Percentiles rank a stretch among this genome's conserved stretches.
These are phyloP conservation scores for Hortiboletus campestris DNA, from an alignment of 768 basidiomycete genomes.

Conservation along the genomic window DNA sequence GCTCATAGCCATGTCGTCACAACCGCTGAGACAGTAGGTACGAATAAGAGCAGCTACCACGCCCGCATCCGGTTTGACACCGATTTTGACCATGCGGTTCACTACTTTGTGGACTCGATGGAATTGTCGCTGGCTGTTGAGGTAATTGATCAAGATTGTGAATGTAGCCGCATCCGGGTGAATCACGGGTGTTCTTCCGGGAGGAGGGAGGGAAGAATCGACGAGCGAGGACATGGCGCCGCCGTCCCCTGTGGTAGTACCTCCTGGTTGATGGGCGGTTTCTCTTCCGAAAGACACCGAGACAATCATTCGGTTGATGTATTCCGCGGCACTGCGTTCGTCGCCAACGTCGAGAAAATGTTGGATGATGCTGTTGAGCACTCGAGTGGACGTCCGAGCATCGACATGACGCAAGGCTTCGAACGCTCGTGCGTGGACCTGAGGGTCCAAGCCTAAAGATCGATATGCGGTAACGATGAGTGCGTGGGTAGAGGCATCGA, in stretches of 20 bases:
- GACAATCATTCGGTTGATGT: constrained; percentile 56
- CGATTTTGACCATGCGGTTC: constrained; percentile 43
- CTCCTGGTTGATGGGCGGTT: constrained; percentile 15
- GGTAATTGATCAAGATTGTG: constrained; percentile 58
- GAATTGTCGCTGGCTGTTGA: constrained; percentile 45
- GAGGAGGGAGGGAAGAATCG: not conserved
- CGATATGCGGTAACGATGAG: constrained; percentile 59
- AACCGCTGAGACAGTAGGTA: constrained; percentile 48
- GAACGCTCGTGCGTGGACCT: constrained; percentile 53
- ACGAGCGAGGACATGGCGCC: constrained; percentile 19
- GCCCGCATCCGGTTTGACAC: constrained; percentile 45
- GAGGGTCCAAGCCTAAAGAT: constrained; percentile 52
- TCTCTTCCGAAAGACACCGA: constrained; percentile 25
- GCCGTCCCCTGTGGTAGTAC: constrained; percentile 32
- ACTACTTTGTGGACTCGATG: constrained; percentile 46
- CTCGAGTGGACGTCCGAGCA: constrained; percentile 41
- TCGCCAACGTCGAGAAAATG: constrained; percentile 57
- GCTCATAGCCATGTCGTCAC: constrained; percentile 48
- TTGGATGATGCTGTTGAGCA: constrained; percentile 71
- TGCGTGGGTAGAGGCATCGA: constrained; percentile 58
- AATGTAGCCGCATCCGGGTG: constrained; percentile 59
- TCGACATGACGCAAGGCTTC: constrained; percentile 43
- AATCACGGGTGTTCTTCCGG: constrained; percentile 15
- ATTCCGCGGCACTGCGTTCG: constrained; percentile 41
- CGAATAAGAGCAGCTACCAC: constrained; percentile 55